Conservation (phyloP, 495 filamentous ascomycete genomes). For the Pyronema omphalodes region DNA sequence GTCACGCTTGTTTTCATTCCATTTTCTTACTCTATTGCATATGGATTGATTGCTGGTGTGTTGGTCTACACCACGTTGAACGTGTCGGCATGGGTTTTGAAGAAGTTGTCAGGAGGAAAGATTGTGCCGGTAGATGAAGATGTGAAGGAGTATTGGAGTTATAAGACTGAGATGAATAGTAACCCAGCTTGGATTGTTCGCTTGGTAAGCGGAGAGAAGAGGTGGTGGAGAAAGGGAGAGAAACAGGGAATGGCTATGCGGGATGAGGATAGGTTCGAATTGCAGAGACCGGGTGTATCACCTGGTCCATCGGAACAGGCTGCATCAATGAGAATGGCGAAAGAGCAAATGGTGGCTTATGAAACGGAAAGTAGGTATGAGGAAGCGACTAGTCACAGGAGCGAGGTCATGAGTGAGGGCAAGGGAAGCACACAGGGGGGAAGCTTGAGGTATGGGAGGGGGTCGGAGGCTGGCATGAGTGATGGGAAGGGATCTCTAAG, state of each 20-base stretch:
- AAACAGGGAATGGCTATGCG: background rate
- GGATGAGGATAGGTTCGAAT: too few species aligned
- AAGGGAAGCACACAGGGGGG: too few species aligned
- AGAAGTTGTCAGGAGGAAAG: slow-evolving; percentile 42
- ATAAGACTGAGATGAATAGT: background rate
- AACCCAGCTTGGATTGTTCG: slow-evolving; percentile 48
- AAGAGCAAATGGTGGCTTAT: too few species aligned
- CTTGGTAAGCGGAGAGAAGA: slow-evolving; percentile 39
- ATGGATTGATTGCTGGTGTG: slow-evolving; percentile 63
- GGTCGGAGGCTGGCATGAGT: too few species aligned
- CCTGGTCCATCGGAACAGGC: too few species aligned
- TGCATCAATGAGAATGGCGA: too few species aligned
- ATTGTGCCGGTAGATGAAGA: slow-evolving; percentile 53
- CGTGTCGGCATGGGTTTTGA: slow-evolving; percentile 41
- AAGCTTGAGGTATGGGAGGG: too few species aligned
- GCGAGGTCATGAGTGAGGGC: too few species aligned
- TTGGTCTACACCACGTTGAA: slow-evolving; percentile 54
- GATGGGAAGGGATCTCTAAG: too few species aligned
- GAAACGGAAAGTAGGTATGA: too few species aligned
- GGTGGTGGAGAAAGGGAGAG: slow-evolving; percentile 38
- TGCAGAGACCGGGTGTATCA: too few species aligned
- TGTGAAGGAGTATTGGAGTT: slow-evolving; percentile 56
- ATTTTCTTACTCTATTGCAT: slow-evolving; percentile 59
- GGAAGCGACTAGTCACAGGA: too few species aligned
- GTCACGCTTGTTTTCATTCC: slow-evolving; percentile 65